Percentiles rank a stretch among this genome's conserved stretches.
Evolutionary conservation across 148 eudicot species (phyloP).

Genomic region (Camellia lanceoleosa): DNA sequence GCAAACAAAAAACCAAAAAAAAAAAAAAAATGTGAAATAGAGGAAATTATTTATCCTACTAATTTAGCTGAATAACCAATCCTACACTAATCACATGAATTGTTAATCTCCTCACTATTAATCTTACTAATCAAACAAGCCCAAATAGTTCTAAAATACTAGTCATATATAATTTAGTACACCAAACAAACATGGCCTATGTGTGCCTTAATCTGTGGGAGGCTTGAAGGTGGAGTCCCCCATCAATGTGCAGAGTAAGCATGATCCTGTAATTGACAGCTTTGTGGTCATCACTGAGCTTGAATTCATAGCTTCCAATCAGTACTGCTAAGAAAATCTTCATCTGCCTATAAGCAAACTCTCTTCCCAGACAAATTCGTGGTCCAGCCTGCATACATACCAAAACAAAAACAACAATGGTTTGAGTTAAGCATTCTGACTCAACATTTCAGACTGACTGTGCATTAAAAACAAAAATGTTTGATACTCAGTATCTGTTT

Average conservation of each 20-base stretch:
- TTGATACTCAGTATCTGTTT: too few species aligned
- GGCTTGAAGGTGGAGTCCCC: constrained; percentile 53
- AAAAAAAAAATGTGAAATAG: too few species aligned
- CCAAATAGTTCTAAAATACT: too few species aligned
- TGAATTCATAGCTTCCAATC: constrained; percentile 41
- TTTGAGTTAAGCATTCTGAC: not conserved
- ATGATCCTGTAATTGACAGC: constrained; percentile 40
- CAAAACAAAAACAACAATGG: not conserved
- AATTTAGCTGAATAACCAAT: too few species aligned
- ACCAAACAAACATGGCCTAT: too few species aligned
- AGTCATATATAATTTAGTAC: too few species aligned
- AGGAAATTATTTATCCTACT: too few species aligned
- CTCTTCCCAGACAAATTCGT: constrained; percentile 53
- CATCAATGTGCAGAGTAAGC: constrained; percentile 58
- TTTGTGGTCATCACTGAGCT: constrained; percentile 41
- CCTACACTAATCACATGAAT: too few species aligned
- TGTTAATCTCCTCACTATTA: too few species aligned
- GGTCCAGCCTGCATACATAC: constrained; percentile 42
- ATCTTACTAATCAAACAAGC: too few species aligned
- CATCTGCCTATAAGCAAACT: constrained; percentile 64
- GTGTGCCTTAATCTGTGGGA: constrained; percentile 2
- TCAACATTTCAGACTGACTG: not conserved
- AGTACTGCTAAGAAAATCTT: constrained; percentile 50
- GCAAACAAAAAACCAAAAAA: too few species aligned
- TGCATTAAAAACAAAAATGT: too few species aligned